Base-by-base conservation (phyloP, 768 basidiomycete genomes). In the Boletellus ananas region DNA sequence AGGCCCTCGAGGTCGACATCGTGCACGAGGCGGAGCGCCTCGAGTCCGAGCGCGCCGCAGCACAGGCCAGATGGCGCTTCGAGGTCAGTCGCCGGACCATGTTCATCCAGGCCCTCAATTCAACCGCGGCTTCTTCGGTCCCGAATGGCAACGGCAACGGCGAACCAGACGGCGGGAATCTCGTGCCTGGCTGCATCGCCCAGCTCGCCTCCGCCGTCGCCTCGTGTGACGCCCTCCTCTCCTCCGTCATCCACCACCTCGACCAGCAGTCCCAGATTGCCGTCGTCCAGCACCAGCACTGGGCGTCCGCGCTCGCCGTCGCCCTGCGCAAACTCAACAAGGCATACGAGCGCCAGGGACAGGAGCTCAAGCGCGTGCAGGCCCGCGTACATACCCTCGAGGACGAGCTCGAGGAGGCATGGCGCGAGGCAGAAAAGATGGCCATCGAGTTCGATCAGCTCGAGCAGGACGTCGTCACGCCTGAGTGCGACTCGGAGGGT, bases 251-350 rank as follows among this genome's bases (percentile, higher is more conserved):
- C 34, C 72, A 72, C 18, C 74, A 81, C 37, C 68, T 72, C 4
- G 84, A 87, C 59, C 89, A 87, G 55, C 73, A 81, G 27, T 69
- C 75, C 0, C 87, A 90, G 65, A 76, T 91, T 4, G 67, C 74
- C 13, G 72, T 73, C 34, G 56, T 88, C 35, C 72, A 81, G 10
- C 83, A 89, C 49, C 68, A 75, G 34, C 90, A 91, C 66, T 81
- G 79, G 69, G 76, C 85, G 1, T 87, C 85, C n/a, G 86, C 89
- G 16, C 76, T 91, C 11, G 81, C 83, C 0, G 79, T 92, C 55
- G 88, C 85, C 2, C 63, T 92, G 44, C 78, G 88, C 11, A 92
- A 92, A 76, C 73, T 91, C 25, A 90, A 91, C 61, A 77, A 76
- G 40, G 84, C 85, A 45, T 88, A 87, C 52, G 80, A 81, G 6